These are phyloP conservation scores for Tricholoma bakamatsutake DNA, from an alignment of 768 basidiomycete species.

Conservation along the genomic window DNA sequence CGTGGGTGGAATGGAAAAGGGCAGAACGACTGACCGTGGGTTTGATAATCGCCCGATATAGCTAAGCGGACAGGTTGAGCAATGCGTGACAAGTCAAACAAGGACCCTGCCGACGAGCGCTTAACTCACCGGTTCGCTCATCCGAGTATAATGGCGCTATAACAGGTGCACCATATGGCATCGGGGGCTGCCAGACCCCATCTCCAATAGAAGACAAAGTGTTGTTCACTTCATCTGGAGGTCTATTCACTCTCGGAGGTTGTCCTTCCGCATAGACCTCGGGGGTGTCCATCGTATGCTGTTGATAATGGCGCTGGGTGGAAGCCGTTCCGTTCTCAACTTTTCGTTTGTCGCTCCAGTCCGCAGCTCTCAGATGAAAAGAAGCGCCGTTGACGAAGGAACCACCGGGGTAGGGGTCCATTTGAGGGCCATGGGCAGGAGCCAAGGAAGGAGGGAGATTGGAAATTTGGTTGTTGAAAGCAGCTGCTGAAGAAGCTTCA, in stretches of 20 bases:
- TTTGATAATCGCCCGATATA: constrained; percentile 36
- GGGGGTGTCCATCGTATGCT: constrained; percentile 13
- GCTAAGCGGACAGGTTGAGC: constrained; percentile 21
- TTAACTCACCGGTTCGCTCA: constrained; percentile 48
- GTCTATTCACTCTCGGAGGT: constrained; percentile 25
- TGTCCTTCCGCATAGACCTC: constrained; percentile 24
- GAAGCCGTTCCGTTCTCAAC: constrained; percentile 1
- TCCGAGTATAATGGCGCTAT: constrained; percentile 48
- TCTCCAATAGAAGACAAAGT: constrained; percentile 24
- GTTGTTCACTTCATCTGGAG: constrained; percentile 20
- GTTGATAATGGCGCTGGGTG: constrained; percentile 15
- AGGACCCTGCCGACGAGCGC: not conserved
- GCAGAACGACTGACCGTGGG: constrained; percentile 27
- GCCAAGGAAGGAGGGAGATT: constrained; percentile 15
- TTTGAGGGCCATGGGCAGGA: constrained; percentile 18
- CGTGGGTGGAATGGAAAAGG: not conserved
- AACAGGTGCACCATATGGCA: constrained; percentile 38
- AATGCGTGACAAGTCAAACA: constrained; percentile 1
- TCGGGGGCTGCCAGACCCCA: constrained; percentile 26
- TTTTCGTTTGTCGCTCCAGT: constrained; percentile 37
- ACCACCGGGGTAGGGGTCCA: constrained; percentile 16
- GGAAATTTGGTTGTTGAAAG: constrained; percentile 14
- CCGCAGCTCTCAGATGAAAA: constrained; percentile 59
- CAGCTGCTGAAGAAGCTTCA: constrained; percentile 25
- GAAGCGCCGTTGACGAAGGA: constrained; percentile 23